These are phyloP conservation scores for Globisporangium barbulae DNA, from an alignment of 352 stramenopile genomes.

Conservation along the genomic window DNA sequence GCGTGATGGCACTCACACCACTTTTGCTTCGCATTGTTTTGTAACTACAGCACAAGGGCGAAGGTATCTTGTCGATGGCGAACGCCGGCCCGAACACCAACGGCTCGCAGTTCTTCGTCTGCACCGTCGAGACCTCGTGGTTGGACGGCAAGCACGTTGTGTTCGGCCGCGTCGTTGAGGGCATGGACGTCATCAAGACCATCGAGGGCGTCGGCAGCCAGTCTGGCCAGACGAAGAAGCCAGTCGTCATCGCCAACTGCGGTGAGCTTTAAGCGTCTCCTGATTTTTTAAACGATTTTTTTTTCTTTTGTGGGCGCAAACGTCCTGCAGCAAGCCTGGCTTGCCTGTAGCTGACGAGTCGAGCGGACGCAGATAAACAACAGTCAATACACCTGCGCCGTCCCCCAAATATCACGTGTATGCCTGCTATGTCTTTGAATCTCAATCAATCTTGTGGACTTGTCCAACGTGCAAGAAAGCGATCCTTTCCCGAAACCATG, in stretches of 20 bases:
- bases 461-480: not conserved
- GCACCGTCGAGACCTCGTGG: constrained; percentile 88
- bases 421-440: not conserved
- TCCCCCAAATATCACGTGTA: not conserved
- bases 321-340: not conserved
- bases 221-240: constrained; percentile 87
- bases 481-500: not conserved
- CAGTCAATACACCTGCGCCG: constrained; percentile 1
- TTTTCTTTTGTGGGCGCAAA: constrained; percentile 2
- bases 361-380: constrained; percentile 7
- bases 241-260: constrained; percentile 94
- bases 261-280: constrained; percentile 83
- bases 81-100: constrained; percentile 97
- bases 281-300: not conserved
- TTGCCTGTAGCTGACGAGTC: not conserved
- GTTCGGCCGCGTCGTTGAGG: constrained; percentile 95
- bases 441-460: not conserved
- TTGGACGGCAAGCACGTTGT: constrained; percentile 92
- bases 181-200: constrained; percentile 96
- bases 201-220: constrained; percentile 96
- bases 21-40: constrained; percentile 11
- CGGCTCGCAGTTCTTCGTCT: constrained; percentile 97
- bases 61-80: constrained; percentile 94
- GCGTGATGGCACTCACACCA: not conserved
- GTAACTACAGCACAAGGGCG: constrained; percentile 79